Conservation (phyloP, 805 yeast genomes). For the Candida pini region DNA sequence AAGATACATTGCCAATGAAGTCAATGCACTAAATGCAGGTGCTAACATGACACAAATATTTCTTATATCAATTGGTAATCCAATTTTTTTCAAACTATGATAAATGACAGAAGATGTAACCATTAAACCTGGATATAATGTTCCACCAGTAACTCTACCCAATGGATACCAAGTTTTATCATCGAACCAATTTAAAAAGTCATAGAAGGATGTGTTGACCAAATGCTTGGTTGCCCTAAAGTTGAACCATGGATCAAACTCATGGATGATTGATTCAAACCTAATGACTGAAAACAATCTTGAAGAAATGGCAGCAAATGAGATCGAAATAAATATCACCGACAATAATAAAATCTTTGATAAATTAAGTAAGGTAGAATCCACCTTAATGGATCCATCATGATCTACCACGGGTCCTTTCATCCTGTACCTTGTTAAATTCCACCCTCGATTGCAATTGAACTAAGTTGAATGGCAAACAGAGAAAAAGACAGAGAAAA, state of each 20-base stretch:
- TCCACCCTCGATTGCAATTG: too few species aligned
- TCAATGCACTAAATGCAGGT: constrained; percentile 91
- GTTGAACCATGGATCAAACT: constrained; percentile 96
- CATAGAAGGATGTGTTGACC: constrained; percentile 77
- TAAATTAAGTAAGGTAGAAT: constrained; percentile 14
- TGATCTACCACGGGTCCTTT: constrained; percentile 20
- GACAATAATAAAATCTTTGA: constrained; percentile 46
- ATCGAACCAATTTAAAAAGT: constrained; percentile 96
- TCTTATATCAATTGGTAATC: constrained; percentile 88
- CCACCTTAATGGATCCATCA: constrained; percentile 24
- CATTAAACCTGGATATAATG: constrained; percentile 97
- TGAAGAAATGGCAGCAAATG: constrained; percentile 88
- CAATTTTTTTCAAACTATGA: constrained; percentile 57
- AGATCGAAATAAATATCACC: constrained; percentile 66
- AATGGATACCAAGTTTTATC: constrained; percentile 99
- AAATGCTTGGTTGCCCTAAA: constrained; percentile 93
- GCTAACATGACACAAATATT: constrained; percentile 94
- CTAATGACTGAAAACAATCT: constrained; percentile 94
- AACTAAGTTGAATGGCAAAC: too few species aligned
- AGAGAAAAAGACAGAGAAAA: too few species aligned
- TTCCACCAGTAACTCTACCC: constrained; percentile 99
- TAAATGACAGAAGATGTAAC: constrained; percentile 92
- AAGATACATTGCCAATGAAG: constrained; percentile 84
- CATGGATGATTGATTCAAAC: constrained; percentile 95
- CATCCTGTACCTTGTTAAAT: too few species aligned